Evolutionary conservation across 106 monocot genomes (phyloP).

Genomic region (Allium sativum): DNA sequence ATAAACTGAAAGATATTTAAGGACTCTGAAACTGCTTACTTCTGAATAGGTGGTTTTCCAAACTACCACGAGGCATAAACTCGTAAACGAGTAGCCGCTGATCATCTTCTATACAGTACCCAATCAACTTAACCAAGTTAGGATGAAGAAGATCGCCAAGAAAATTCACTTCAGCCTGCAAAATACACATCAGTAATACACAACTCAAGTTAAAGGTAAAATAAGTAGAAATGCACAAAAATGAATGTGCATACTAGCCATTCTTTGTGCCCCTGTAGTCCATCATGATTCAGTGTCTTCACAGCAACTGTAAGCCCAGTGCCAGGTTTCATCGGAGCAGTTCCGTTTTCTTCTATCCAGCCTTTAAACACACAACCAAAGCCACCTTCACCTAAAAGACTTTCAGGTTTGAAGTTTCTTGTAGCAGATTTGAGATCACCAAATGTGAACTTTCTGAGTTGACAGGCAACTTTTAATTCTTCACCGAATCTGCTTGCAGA

Average conservation of each 20-base stretch:
- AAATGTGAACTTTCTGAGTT: conserved; percentile 29
- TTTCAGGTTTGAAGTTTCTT: conserved; percentile 33
- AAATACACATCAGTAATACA: neutral
- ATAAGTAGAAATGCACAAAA: neutral
- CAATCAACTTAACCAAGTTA: conserved; percentile 36
- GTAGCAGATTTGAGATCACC: conserved; percentile 29
- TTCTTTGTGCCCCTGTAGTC: conserved; percentile 40
- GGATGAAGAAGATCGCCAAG: conserved; percentile 39
- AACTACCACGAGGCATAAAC: conserved; percentile 39
- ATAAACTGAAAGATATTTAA: conserved; percentile 1
- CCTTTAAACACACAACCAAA: conserved; percentile 41
- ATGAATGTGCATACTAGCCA: conserved; percentile 24
- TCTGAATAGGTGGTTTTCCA: conserved; percentile 38
- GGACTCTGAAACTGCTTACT: conserved; percentile 16
- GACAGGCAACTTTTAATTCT: conserved; percentile 14
- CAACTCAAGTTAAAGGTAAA: no score
- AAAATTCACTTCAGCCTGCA: conserved; percentile 44
- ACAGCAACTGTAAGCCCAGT: conserved; percentile 41
- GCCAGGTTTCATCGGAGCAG: conserved; percentile 35
- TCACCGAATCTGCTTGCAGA: conserved; percentile 23
- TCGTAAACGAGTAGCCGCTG: conserved; percentile 31
- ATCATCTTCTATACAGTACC: conserved; percentile 38
- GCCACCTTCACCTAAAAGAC: conserved; percentile 36
- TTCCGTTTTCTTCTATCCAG: conserved; percentile 41
- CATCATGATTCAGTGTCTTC: conserved; percentile 34